Conservation (phyloP, 2,329 filamentous ascomycete species). For the Macrophomina phaseolina region DNA sequence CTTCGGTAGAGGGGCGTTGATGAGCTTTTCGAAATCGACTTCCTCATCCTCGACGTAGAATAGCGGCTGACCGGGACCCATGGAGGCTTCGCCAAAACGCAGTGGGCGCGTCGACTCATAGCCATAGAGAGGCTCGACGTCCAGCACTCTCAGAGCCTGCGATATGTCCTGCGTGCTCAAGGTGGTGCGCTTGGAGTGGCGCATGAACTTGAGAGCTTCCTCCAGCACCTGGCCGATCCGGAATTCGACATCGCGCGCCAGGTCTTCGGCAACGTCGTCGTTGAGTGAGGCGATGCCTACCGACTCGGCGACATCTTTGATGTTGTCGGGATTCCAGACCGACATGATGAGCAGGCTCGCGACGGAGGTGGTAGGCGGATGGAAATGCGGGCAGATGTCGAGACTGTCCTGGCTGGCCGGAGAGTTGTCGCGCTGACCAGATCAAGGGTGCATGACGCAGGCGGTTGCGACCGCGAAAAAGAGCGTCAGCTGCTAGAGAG, state of each 20-base stretch:
- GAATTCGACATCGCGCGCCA: conserved; percentile 95
- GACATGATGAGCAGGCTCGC: conserved; percentile 42
- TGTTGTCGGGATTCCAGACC: conserved; percentile 96
- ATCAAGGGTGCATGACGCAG: conserved; percentile 11
- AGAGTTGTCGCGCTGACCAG: not conserved
- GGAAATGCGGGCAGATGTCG: not conserved
- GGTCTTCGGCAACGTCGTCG: conserved; percentile 84
- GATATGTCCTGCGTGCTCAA: conserved; percentile 89
- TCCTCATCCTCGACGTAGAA: conserved; percentile 99
- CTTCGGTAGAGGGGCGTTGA: conserved; percentile 93
- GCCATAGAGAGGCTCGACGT: conserved; percentile 94
- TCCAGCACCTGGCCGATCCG: conserved; percentile 91
- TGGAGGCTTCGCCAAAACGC: conserved; percentile 88
- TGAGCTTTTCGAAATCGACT: conserved; percentile 97
- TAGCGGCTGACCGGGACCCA: conserved; percentile 90
- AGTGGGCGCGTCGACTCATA: conserved; percentile 92
- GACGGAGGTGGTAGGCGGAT: not conserved
- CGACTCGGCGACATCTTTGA: conserved; percentile 94
- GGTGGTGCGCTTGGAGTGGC: conserved; percentile 82
- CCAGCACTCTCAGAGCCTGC: conserved; percentile 81
- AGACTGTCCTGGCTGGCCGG: not conserved
- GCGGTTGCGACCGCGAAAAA: not conserved
- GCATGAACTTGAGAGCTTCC: conserved; percentile 96
- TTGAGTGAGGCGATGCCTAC: conserved; percentile 82
- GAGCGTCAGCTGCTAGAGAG: no score